Base-by-base conservation (phyloP, 83 land plant genomes). In the Picea engelmannii region DNA sequence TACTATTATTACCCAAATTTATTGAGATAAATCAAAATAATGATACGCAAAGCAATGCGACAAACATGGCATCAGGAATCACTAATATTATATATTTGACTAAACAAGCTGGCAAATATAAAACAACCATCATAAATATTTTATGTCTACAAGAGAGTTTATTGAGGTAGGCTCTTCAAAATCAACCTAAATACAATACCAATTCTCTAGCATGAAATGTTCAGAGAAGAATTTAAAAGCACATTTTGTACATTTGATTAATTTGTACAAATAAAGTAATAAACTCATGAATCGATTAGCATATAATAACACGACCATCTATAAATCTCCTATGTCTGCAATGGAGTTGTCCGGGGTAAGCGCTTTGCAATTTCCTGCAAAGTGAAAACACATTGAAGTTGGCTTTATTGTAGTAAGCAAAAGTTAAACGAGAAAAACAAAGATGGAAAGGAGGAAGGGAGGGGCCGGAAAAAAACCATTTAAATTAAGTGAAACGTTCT, bases 311-410 rank as follows among this genome's bases (percentile, higher is more conserved):
- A 69, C 17, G 38, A 69, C 42, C 47, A 38, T 69, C 47, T 35
- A 38, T 4, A 8, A 35, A 65, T 38, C 47, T 38, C 74, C 42
- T 70, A 70, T 38, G 49, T 35, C 42, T 40, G 74, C 74, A 70
- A 70, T 52, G 89, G 20, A 20, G 80, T 18, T 31, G 90, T 70
- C 23, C 84, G 84, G 6, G 93, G 88, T 59, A 91, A 73, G 52
- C 93, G 86, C 86, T 91, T 91, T 0, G 90, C 93, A 79, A 91
- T 91, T 83, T 88, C 93, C 91, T 91, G 89, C 4, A 74, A 67
- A 81, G 58, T 55, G 58, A 12, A 55, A 55, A 55, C 58, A 55
- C 58, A 55, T 55, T 55, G 58, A 55, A 55, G 58, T 55, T 55
- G 58, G 4, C 15, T 55, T 55, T 55, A 12, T 55, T 55, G 58